Base-by-base conservation (phyloP, 768 basidiomycete genomes). In the Leccinum uliginosum region DNA sequence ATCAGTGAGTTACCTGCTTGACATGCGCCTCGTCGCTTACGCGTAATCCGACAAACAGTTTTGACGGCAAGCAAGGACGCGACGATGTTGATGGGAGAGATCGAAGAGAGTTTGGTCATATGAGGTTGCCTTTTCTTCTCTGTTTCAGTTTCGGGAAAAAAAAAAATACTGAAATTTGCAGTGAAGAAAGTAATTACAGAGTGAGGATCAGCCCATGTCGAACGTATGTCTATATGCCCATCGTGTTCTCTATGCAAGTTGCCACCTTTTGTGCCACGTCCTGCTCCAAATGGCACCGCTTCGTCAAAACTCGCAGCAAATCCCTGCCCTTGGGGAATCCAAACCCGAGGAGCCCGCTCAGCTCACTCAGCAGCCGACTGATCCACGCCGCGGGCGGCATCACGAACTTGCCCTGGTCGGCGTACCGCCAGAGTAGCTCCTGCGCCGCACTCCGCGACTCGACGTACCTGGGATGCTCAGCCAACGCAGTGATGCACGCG, bases 21-120 rank as follows among this genome's bases (percentile, higher is more conserved):
- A 29, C 24, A 40, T 56, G 38, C 34, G 23, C 10, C 19, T 32
- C 17, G 47, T 55, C n/a, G 38, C 54, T 66, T 29, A 66, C 11
- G 45, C 21, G 6, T 17, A 14, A 57, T 46, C 3, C 44, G 15
- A 24, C 14, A 21, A 12, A 24, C 19, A 94, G 93, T 98, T 57
- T 77, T 98, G 56, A 96, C 94, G 4, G 88, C 83, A 26, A 93
- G 93, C 76, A 96, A 95, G 74, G 94, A 98, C 62, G 87, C 83
- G 14, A 95, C 92, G 12, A 87, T 97, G 88, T 75, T 98, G 21
- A 73, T 97, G 59, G 94, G 94, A 15, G 94, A 98, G 75, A 82
- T 98, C 44, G 92, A 97, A 66, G 82, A 82, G 14, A 80, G 82
- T 21, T 62, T 83, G 54, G 57, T 66, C 57, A 67, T 78, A 63